Evolutionary conservation across 495 filamentous ascomycete genomes (phyloP), one percentile per base, ranked within the genome.

Genomic region (Penicillium manginii): DNA sequence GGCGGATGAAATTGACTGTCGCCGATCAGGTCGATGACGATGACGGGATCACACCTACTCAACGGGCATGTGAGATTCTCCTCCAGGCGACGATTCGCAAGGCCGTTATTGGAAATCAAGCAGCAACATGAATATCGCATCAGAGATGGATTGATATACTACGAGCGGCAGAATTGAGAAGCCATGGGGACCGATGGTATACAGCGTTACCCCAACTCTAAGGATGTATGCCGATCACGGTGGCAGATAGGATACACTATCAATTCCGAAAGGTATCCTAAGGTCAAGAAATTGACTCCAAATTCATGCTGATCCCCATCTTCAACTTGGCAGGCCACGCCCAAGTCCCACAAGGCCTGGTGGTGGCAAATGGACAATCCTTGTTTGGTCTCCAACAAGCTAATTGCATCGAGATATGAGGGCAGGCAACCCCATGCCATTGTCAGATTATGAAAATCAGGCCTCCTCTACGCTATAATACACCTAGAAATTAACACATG

Each of bases 1-100:
- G 83, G 11, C 80, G 73, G 55, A 63, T 83, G 54, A 86, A 86
- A 69, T 52, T 86, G 17, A 73, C 79, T 67, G 71, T 67, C 14
- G 62, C 56, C 23, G 69, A 59, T 31, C 64, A 55, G 23, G 64
- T 67, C 15, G 63, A 60, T 22, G 58, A 32, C 10, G 63, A 51
- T 12, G 64, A 63, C 7, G 52, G 50, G 15, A 45, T 33, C 2
- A 11, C 26, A 4, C 52, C 63, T 32, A 40, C 57, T 40, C 49
- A 71, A 14, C 59, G 51, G 10, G 73, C 73, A 2, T 66, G 68
- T 55, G 69, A 71, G 33, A 57, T 47, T 1, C 50, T 78, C 31
- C 62, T 78, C n/a, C 61, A 31, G 6, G 55, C 64, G 14, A 63
- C 73, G 12, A 57, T 76, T 18, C 59, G 54, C n/a, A 72, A 61